These are phyloP conservation scores for Helicocarpus griseus DNA, from an alignment of 2,329 filamentous ascomycete species.

Conservation along the genomic window DNA sequence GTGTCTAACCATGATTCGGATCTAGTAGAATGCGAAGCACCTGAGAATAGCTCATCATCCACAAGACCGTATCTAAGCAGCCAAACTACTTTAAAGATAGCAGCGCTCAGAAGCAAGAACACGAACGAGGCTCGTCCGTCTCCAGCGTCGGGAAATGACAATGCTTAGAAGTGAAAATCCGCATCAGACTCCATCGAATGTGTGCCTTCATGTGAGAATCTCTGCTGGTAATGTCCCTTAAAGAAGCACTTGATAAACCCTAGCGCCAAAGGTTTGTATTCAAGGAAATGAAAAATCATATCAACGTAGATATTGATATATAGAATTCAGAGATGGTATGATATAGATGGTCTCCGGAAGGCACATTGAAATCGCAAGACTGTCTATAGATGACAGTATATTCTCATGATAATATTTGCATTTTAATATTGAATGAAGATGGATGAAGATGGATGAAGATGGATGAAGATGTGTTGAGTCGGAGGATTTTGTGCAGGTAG, in stretches of 20 bases:
- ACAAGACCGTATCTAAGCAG: background rate
- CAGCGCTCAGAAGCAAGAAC: background rate
- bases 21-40: background rate
- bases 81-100: background rate
- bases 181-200: too few species aligned
- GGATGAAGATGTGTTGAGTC: background rate
- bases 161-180: background rate
- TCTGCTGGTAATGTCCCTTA: too few species aligned
- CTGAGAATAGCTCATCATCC: background rate
- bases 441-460: too few species aligned
- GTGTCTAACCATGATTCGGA: background rate
- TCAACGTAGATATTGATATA: too few species aligned
- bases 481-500: background rate
- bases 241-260: too few species aligned
- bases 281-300: too few species aligned
- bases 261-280: too few species aligned
- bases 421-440: too few species aligned
- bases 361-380: background rate
- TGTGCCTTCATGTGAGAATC: too few species aligned
- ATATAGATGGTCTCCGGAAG: too few species aligned
- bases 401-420: background rate
- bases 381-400: background rate
- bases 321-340: too few species aligned
- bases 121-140: background rate
- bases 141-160: background rate